Evolutionary conservation across 305 asterid species (phyloP), one percentile per base, ranked within the genome.

Genomic region (Fraxinus velutina): DNA sequence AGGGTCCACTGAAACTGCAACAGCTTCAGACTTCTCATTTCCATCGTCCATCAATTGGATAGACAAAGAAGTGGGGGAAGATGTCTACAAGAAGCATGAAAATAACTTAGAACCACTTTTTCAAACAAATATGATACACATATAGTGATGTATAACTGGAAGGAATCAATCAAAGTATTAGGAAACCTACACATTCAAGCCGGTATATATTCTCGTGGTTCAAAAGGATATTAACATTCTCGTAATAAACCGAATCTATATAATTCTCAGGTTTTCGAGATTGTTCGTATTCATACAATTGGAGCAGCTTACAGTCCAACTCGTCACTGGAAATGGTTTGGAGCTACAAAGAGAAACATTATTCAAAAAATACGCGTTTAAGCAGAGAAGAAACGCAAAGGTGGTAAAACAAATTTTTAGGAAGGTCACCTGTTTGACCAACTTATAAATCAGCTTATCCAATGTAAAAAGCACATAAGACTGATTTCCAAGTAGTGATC

Each of bases 41-140:
- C 92, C 94, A 80, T 93, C 96, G 78, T 93, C 98, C 97, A 93
- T 92, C 91, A 97, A 85, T 89, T 92, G 99, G 86, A 97, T 89
- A 77, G 97, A 88, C 86, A 97, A 85, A 80, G 81, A 87, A 78
- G 94, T 87, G 5, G 97, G 96, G 70, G 76, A 79, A 37, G 92
- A 90, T 60, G 92, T 87, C 98, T 94, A 82, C 90, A 90, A 85
- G 44, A 75, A 83, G 84, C 83, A 85, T 77, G 78, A 62, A 82
- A 79, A 82, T 78, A 88, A 73, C 76, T 87, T 39, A 90, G 85
- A 81, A 84, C 81, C 72, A 76, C 68, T 75, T 79, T 74, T 70
- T 70, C 75, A 27, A 22, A 24, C 81, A n/a, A 52, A 52, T n/a
- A 77, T 13, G 73, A 72, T 81, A 32, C 44, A 72, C 62, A 42